Evolutionary conservation across 441 rosid genomes (phyloP).

Genomic region (Cnidoscolus chayamansa): DNA sequence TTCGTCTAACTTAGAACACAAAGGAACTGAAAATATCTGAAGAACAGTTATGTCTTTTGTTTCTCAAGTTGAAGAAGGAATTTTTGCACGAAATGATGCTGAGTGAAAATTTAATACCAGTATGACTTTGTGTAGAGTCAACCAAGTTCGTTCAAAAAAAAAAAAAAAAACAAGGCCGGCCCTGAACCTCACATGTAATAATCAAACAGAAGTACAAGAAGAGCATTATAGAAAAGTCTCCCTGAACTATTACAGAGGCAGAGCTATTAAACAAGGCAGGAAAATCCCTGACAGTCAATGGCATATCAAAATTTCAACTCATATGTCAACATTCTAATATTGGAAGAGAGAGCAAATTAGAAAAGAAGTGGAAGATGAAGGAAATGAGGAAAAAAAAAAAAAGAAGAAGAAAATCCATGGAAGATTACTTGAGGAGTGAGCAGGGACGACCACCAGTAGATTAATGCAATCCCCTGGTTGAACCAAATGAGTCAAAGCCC

Average conservation of each 20-base stretch:
- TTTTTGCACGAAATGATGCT: neutral
- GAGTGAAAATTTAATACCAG: neutral
- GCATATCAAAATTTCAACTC: neutral
- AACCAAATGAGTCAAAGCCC: slow-evolving; percentile 98
- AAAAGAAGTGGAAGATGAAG: neutral
- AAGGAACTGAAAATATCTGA: neutral
- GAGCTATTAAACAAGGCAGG: neutral
- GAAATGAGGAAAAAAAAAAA: neutral
- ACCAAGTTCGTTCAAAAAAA: neutral
- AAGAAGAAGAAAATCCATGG: slow-evolving; percentile 9
- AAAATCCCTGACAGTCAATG: neutral
- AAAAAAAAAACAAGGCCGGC: neutral
- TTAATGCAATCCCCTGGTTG: slow-evolving; percentile 91
- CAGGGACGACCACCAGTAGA: slow-evolving; percentile 72
- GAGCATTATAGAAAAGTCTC: neutral
- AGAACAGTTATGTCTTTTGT: neutral
- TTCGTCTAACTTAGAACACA: neutral
- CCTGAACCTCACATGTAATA: neutral
- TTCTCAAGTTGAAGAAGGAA: neutral
- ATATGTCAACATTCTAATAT: neutral
- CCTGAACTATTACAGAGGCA: neutral
- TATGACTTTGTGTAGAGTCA: slow-evolving; percentile 2
- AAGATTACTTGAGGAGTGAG: slow-evolving; percentile 53
- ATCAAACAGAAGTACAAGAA: neutral
- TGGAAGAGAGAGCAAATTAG: neutral